Percentiles rank a stretch among this genome's conserved stretches.
These are phyloP conservation scores for sorghum (Sorghum bicolor) DNA, from an alignment of 176 grass and related monocot species.

Conservation along the genomic window Sorghum_bicolor_NCBIv3 NC_012870.2:79534501-79535000, in stretches of 20 bases:
- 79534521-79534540: neutral
- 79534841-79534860: neutral
- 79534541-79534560: neutral
- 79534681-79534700: constrained; percentile 36
- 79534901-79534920: constrained; percentile 91
- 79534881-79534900: constrained; percentile 17
- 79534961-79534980: constrained; percentile 97
- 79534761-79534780: constrained; percentile 92
- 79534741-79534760: constrained; percentile 95
- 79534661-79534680: constrained; percentile 3
- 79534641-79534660: neutral
- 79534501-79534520: neutral
- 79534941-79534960: constrained; percentile 98
- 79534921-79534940: constrained; percentile 91
- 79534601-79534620: neutral
- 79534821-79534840: constrained; percentile 16
- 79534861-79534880: neutral
- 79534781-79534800: constrained; percentile 98
- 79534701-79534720: constrained; percentile 91
- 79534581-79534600: neutral
- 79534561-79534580: neutral
- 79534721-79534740: constrained; percentile 89
- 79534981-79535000: constrained; percentile 87
- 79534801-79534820: constrained; percentile 94
- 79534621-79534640: neutral